phyloP scores from a whole-genome alignment of 331 rosid genomes.

The Malus hybrid region DNA sequence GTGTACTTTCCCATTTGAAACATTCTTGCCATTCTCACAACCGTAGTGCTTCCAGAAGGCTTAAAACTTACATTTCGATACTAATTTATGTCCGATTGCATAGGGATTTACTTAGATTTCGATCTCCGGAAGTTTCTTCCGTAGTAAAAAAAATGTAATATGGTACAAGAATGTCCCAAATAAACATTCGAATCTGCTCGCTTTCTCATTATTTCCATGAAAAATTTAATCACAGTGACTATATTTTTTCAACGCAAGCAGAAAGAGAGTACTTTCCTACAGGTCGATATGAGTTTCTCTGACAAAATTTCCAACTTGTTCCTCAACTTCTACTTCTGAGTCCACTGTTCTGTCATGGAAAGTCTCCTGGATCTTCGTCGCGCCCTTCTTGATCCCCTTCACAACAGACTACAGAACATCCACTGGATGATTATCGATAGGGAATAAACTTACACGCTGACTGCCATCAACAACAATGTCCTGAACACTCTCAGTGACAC shows the following conservation, averaged over 20 bases:
- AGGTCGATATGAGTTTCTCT: slow-evolving; percentile 5
- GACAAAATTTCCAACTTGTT: slow-evolving; percentile 16
- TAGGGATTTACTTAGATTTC: neutral
- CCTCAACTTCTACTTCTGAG: slow-evolving; percentile 34
- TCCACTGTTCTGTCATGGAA: slow-evolving; percentile 47
- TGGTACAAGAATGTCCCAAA: neutral
- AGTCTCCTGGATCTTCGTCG: slow-evolving; percentile 62
- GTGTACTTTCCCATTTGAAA: neutral
- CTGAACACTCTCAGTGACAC: slow-evolving; percentile 80
- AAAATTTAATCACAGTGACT: neutral
- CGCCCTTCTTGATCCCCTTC: slow-evolving; percentile 81
- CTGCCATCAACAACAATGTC: slow-evolving; percentile 82
- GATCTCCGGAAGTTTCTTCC: too few relatives aligned
- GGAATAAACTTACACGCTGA: slow-evolving; percentile 50
- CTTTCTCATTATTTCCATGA: neutral
- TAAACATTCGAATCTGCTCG: neutral
- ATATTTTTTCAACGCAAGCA: neutral
- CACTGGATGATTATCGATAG: neutral
- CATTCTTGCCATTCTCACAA: neutral
- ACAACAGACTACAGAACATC: slow-evolving; percentile 24
- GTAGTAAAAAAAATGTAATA: too few relatives aligned
- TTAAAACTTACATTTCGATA: neutral
- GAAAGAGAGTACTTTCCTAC: neutral
- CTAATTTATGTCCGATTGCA: neutral
- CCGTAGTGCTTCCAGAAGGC: neutral